These are phyloP conservation scores for Hymenoscyphus albidus DNA, from an alignment of 2,329 filamentous ascomycete genomes.

Conservation along the genomic window DNA sequence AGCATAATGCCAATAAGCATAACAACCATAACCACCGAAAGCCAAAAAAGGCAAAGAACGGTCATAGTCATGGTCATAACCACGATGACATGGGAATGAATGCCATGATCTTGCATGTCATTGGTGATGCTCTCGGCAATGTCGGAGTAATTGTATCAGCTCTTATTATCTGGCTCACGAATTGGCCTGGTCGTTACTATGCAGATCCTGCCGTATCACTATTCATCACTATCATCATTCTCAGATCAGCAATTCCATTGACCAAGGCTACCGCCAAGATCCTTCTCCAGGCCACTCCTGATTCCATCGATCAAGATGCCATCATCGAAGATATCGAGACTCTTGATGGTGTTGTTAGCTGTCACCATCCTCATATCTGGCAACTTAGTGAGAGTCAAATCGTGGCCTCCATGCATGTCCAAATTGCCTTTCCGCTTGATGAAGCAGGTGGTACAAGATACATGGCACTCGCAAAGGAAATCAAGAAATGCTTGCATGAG, in stretches of 20 bases:
- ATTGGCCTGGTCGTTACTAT: conserved; percentile 78
- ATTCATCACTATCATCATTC: conserved; percentile 80
- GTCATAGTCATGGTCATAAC: conserved; percentile 69
- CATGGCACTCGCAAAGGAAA: conserved; percentile 82
- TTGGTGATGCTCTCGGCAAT: conserved; percentile 83
- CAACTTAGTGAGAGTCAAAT: conserved; percentile 93
- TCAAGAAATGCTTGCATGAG: conserved; percentile 83
- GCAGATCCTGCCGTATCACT: conserved; percentile 90
- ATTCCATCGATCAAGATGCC: conserved; percentile 81
- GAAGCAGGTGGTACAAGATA: conserved; percentile 75
- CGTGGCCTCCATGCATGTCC: conserved; percentile 88
- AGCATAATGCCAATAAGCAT: conserved; percentile 21
- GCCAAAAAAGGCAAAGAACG: conserved; percentile 60
- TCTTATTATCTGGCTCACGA: conserved; percentile 85
- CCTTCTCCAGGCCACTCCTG: conserved; percentile 87
- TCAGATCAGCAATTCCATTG: conserved; percentile 71
- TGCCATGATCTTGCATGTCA: conserved; percentile 70
- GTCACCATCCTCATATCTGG: conserved; percentile 97
- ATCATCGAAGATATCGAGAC: conserved; percentile 87
- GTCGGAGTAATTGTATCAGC: conserved; percentile 81
- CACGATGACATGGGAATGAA: conserved; percentile 96
- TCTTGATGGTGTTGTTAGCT: conserved; percentile 81
- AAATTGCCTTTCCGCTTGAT: conserved; percentile 85
- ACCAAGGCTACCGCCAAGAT: conserved; percentile 81
- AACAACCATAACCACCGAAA: conserved; percentile 76